A percentile compares a stretch with the other conserved stretches of the same genome.
These are phyloP conservation scores for Ogataea naganishii DNA, from an alignment of 805 yeast genomes.

Conservation along the genomic window DNA sequence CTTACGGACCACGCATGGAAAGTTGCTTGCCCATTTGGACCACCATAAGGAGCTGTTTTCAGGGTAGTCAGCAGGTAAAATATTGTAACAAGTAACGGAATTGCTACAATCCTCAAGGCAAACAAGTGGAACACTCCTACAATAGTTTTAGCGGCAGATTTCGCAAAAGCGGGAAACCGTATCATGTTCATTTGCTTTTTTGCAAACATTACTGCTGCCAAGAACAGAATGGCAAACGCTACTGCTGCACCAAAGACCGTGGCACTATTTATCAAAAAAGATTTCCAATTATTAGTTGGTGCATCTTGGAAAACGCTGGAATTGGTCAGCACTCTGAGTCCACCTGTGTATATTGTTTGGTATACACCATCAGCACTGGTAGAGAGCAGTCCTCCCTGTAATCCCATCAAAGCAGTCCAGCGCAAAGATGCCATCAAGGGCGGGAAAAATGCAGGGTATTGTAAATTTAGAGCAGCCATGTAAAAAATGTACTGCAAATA, in stretches of 20 bases:
- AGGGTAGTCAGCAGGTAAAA: constrained; percentile 13
- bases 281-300: constrained; percentile 26
- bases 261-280: constrained; percentile 29
- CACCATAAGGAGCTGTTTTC: constrained; percentile 11
- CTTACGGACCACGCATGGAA: constrained; percentile 17
- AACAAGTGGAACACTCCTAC: constrained; percentile 26
- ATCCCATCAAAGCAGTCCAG: constrained; percentile 47
- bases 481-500: constrained; percentile 56
- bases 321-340: constrained; percentile 30
- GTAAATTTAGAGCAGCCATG: constrained; percentile 42
- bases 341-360: constrained; percentile 30
- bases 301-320: constrained; percentile 10
- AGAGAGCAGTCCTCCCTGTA: constrained; percentile 5
- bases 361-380: constrained; percentile 27
- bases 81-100: constrained; percentile 36
- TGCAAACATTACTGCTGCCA: constrained; percentile 5
- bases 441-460: constrained; percentile 56
- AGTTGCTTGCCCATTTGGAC: constrained; percentile 4
- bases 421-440: constrained; percentile 40
- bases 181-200: constrained; percentile 3
- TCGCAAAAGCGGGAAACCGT: constrained; percentile 5
- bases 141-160: constrained; percentile 15
- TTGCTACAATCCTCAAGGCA: constrained; percentile 27
- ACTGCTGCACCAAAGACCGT: constrained; percentile 18
- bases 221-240: constrained; percentile 7